phyloP scores from a whole-genome alignment of 768 basidiomycete genomes.

The Pseudohyphozyma bogoriensis region DNA sequence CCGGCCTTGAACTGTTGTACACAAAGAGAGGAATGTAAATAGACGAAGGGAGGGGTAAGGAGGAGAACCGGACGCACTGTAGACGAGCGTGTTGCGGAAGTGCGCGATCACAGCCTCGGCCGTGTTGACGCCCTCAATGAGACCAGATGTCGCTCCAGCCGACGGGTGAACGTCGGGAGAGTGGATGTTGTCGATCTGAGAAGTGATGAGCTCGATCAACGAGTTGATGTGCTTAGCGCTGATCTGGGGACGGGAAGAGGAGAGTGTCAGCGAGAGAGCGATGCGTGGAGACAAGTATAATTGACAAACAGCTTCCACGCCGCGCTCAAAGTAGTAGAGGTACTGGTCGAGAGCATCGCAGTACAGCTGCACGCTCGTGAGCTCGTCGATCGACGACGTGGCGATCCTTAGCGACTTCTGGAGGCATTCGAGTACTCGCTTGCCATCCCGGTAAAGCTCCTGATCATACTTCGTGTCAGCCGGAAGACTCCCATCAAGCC shows the following conservation, averaged over 20 bases:
- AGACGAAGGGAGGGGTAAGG: too few relatives aligned
- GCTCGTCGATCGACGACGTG: slow-evolving; percentile 90
- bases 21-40: too few relatives aligned
- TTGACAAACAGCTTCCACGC: slow-evolving; percentile 77
- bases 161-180: slow-evolving; percentile 80
- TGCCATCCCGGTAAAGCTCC: slow-evolving; percentile 62
- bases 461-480: slow-evolving; percentile 14
- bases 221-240: slow-evolving; percentile 95
- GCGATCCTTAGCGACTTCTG: slow-evolving; percentile 95
- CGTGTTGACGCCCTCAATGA: slow-evolving; percentile 83
- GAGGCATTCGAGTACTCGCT: slow-evolving; percentile 91
- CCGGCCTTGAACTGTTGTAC: slow-evolving; percentile 22
- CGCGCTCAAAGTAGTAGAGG: slow-evolving; percentile 88
- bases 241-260: slow-evolving; percentile 45
- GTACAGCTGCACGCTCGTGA: slow-evolving; percentile 90
- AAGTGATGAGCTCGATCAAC: slow-evolving; percentile 87
- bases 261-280: neutral
- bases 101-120: slow-evolving; percentile 90
- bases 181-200: slow-evolving; percentile 82
- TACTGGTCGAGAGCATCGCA: slow-evolving; percentile 94
- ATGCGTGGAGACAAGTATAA: too few relatives aligned
- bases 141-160: slow-evolving; percentile 64
- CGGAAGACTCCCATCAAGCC: neutral
- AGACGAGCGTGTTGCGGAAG: slow-evolving; percentile 77
- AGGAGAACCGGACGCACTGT: too few relatives aligned